A percentile compares a stretch with the other conserved stretches of the same genome.
These are phyloP conservation scores for Oryza glumipatula DNA, from an alignment of 176 grass and related monocot species.

Conservation along the genomic window DNA sequence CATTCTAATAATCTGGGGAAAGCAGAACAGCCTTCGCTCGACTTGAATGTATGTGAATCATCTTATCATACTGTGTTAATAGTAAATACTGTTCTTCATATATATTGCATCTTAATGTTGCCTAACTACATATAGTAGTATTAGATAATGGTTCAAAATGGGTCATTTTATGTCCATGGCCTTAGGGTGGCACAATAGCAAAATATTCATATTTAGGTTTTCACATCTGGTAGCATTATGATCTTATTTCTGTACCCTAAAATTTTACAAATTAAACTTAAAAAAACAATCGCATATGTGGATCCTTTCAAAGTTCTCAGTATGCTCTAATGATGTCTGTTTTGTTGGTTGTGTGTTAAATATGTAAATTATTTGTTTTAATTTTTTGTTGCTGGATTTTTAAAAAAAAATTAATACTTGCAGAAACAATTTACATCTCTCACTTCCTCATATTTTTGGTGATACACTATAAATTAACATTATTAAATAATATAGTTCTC, in stretches of 20 bases:
- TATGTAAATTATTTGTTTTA: background rate
- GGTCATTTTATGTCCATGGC: slow-evolving; percentile 27
- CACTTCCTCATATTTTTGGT: background rate
- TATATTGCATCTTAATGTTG: background rate
- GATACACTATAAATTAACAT: too few species aligned
- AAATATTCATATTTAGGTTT: background rate
- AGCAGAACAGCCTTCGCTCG: slow-evolving; percentile 62
- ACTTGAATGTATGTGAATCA: slow-evolving; percentile 73
- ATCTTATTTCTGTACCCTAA: background rate
- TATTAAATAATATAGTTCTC: background rate
- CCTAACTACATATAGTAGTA: slow-evolving; percentile 1
- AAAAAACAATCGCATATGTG: background rate
- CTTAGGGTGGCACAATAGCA: background rate
- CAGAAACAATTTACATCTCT: background rate
- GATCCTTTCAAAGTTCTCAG: background rate
- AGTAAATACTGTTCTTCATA: background rate
- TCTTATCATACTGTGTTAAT: slow-evolving; percentile 20
- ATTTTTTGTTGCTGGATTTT: background rate
- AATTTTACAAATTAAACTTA: background rate
- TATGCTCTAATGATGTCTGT: background rate
- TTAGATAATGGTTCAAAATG: background rate
- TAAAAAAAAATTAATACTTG: background rate
- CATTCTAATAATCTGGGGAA: slow-evolving; percentile 81
- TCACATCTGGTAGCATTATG: background rate
- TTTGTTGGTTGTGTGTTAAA: background rate